Evolutionary conservation across 176 grass and related monocot species (phyloP).

Genomic region (Triticum urartu): DNA sequence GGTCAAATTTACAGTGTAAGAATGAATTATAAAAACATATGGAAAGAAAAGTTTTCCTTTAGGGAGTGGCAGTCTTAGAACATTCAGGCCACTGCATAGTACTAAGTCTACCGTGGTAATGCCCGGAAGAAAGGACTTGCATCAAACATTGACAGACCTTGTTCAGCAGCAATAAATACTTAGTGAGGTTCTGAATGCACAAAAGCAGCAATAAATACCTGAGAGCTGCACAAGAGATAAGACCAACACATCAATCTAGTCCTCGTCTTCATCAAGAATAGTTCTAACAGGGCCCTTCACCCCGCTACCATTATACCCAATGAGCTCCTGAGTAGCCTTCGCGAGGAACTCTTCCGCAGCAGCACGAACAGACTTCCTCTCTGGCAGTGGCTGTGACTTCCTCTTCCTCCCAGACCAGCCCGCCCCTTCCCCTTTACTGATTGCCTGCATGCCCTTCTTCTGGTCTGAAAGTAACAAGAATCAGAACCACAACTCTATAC

Average conservation of each 20-base stretch:
- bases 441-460: constrained; percentile 64
- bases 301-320: constrained; percentile 37
- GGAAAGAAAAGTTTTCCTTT: not conserved
- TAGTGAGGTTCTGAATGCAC: not conserved
- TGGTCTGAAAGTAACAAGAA: constrained; percentile 67
- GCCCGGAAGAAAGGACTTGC: not conserved
- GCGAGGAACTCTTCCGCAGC: constrained; percentile 86
- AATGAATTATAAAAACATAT: not conserved
- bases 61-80: not conserved
- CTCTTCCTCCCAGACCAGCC: constrained; percentile 70
- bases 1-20: not conserved
- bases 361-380: constrained; percentile 60
- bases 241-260: constrained; percentile 38
- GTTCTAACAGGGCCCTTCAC: constrained; percentile 70
- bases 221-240: constrained; percentile 5
- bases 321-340: constrained; percentile 82
- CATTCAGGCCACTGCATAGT: not conserved
- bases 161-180: constrained; percentile 21
- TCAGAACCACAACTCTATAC: constrained; percentile 15
- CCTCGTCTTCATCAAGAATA: constrained; percentile 58
- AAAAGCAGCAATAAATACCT: constrained; percentile 29
- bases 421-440: constrained; percentile 60
- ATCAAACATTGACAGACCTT: not conserved
- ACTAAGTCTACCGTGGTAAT: not conserved
- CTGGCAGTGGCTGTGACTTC: constrained; percentile 44